A percentile compares a stretch with the other conserved stretches of the same genome.
These are phyloP conservation scores for Saccharomycopsis capsularis DNA, from an alignment of 805 yeast species.

Conservation along the genomic window DNA sequence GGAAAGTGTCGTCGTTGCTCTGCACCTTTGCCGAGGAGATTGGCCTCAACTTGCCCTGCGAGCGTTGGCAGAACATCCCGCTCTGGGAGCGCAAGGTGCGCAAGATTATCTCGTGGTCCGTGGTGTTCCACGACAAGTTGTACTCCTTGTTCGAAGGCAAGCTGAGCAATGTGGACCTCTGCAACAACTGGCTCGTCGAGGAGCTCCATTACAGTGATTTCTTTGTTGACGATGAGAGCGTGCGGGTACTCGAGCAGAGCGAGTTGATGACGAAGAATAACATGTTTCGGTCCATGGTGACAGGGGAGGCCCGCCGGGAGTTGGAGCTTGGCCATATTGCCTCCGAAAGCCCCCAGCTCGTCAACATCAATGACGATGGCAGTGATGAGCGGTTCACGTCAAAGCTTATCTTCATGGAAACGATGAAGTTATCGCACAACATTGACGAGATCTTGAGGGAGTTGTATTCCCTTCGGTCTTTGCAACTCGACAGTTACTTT, in stretches of 20 bases:
- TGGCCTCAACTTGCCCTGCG: conserved; percentile 25
- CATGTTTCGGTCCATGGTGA: conserved; percentile 21
- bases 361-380: conserved; percentile 9
- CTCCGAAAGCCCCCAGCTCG: no score
- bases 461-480: conserved; percentile 25
- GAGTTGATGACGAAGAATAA: conserved; percentile 20
- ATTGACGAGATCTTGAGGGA: conserved; percentile 24
- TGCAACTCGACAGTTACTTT: conserved; percentile 25
- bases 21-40: conserved; percentile 26
- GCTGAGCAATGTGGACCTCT: conserved; percentile 23
- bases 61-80: conserved; percentile 26
- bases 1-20: conserved; percentile 25
- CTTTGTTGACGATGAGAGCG: conserved; percentile 21
- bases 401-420: conserved; percentile 25
- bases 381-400: conserved; percentile 4
- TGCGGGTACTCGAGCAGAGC: conserved; percentile 12
- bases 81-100: conserved; percentile 28
- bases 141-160: conserved; percentile 26
- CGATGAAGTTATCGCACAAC: conserved; percentile 25
- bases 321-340: no score
- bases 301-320: conserved; percentile 16
- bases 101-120: conserved; percentile 25
- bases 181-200: conserved; percentile 26
- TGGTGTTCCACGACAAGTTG: conserved; percentile 27
- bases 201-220: conserved; percentile 24